These are phyloP conservation scores for Onygenales sp. DNA, from an alignment of 2,329 filamentous ascomycete genomes.

Conservation along the genomic window DNA sequence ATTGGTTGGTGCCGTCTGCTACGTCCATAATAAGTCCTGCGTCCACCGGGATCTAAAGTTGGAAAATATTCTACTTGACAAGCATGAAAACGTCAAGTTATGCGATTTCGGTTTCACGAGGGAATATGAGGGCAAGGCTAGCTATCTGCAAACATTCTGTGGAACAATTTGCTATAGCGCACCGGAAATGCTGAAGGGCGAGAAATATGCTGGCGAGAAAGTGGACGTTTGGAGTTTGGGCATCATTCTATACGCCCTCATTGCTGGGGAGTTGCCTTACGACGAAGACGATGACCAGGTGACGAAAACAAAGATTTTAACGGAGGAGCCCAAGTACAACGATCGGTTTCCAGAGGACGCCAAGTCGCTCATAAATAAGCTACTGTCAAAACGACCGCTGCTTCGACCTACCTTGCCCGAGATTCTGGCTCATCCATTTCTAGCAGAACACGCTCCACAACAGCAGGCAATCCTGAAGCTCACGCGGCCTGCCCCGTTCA, in stretches of 20 bases:
- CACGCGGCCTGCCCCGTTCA: constrained; percentile 71
- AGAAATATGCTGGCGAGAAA: constrained; percentile 96
- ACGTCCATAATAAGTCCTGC: constrained; percentile 90
- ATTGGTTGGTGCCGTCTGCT: constrained; percentile 85
- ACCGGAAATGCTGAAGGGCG: constrained; percentile 95
- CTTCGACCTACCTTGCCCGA: constrained; percentile 73
- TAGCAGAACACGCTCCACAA: constrained; percentile 74
- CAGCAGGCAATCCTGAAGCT: constrained; percentile 85
- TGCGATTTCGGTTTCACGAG: constrained; percentile 97
- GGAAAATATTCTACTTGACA: constrained; percentile 93
- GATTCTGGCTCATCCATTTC: constrained; percentile 78
- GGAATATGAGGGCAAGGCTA: constrained; percentile 91
- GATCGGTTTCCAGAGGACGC: constrained; percentile 71
- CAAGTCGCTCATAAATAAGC: constrained; percentile 60
- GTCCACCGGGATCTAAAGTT: constrained; percentile 95
- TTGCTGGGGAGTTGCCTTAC: constrained; percentile 78
- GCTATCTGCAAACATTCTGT: constrained; percentile 94
- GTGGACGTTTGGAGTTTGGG: constrained; percentile 98
- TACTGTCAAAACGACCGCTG: constrained; percentile 87
- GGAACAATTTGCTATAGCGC: constrained; percentile 97
- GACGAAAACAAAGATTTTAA: constrained; percentile 76
- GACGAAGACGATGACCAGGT: constrained; percentile 89
- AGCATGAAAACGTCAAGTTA: constrained; percentile 92
- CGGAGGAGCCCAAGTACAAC: constrained; percentile 76
- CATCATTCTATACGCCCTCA: constrained; percentile 76